These are phyloP conservation scores for Pleurostoma richardsiae DNA, from an alignment of 2,329 filamentous ascomycete species.

Conservation along the genomic window DNA sequence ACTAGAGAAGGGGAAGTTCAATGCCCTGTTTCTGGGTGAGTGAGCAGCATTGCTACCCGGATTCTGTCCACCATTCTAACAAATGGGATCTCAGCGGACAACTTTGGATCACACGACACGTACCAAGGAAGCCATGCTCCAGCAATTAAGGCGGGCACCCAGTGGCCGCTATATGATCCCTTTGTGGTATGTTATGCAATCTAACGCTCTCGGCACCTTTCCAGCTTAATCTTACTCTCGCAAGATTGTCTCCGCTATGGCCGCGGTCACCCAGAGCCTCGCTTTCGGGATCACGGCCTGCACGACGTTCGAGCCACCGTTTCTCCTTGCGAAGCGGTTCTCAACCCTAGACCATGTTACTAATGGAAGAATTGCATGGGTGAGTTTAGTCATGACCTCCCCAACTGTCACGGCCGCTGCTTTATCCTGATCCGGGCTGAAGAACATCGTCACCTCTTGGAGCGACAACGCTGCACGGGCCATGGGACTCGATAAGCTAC, in stretches of 20 bases:
- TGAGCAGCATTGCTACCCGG: neutral
- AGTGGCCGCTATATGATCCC: slow-evolving; percentile 6
- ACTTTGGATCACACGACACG: slow-evolving; percentile 3
- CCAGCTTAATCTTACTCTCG: too few relatives aligned
- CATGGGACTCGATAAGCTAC: slow-evolving; percentile 1
- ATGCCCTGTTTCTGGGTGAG: slow-evolving; percentile 4
- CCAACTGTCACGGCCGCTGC: too few relatives aligned
- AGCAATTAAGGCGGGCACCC: slow-evolving; percentile 2
- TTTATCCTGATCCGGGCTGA: neutral
- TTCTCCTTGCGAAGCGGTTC: slow-evolving; percentile 1
- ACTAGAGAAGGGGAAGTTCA: neutral
- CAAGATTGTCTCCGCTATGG: neutral
- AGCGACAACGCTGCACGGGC: slow-evolving; percentile 4
- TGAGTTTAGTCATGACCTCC: neutral
- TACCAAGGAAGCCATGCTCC: slow-evolving; percentile 6
- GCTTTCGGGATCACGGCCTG: slow-evolving; percentile 3
- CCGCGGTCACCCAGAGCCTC: neutral
- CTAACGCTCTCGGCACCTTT: too few relatives aligned
- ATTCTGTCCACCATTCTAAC: neutral
- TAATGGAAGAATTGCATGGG: slow-evolving; percentile 2
- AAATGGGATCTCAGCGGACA: slow-evolving; percentile 2
- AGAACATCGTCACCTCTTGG: slow-evolving; percentile 5
- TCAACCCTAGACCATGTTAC: slow-evolving; percentile 4
- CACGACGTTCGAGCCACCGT: slow-evolving; percentile 4
- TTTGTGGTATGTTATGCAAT: neutral